phyloP scores from a whole-genome alignment of 2,329 filamentous ascomycete genomes.

The Diaporthe aspalathi region DNA sequence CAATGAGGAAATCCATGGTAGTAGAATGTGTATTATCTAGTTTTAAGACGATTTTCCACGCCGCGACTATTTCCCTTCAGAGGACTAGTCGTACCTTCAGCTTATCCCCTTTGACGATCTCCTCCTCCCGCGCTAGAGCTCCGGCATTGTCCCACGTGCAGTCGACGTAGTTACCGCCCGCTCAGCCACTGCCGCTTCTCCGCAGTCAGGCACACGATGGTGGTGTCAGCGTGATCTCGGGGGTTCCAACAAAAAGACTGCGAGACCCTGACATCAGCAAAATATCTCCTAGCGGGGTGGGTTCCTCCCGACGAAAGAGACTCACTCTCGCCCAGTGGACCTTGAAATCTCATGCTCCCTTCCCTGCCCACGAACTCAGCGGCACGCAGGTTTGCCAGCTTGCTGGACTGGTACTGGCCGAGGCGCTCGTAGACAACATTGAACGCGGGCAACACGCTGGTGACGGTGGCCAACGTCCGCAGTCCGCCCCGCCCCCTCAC shows the following conservation, averaged over 20 bases:
- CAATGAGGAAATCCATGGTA: no score
- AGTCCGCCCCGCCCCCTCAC: slow-evolving; percentile 37
- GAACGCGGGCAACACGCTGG: slow-evolving; percentile 54
- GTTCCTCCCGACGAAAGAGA: not conserved
- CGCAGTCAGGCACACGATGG: slow-evolving; percentile 24
- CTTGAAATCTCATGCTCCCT: not conserved
- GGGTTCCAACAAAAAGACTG: slow-evolving; percentile 22
- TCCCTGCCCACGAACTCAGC: slow-evolving; percentile 54
- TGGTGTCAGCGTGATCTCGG: slow-evolving; percentile 28
- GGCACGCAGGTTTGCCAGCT: slow-evolving; percentile 58
- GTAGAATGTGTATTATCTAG: not conserved
- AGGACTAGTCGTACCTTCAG: slow-evolving; percentile 24
- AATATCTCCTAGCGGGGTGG: no score
- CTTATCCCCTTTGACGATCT: slow-evolving; percentile 15
- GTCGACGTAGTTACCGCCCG: slow-evolving; percentile 22
- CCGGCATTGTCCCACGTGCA: slow-evolving; percentile 32
- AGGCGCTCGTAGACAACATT: slow-evolving; percentile 45
- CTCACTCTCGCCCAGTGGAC: slow-evolving; percentile 10
- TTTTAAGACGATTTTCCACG: not conserved
- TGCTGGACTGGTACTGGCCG: slow-evolving; percentile 57
- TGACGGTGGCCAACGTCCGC: slow-evolving; percentile 57
- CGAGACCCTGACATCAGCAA: not conserved
- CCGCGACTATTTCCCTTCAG: not conserved
- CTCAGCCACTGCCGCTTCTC: slow-evolving; percentile 32
- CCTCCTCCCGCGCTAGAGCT: slow-evolving; percentile 2